A percentile compares a stretch with the other conserved stretches of the same genome.
phyloP scores from a whole-genome alignment of 305 asterid species.

The Plantago lanceolata region DNA sequence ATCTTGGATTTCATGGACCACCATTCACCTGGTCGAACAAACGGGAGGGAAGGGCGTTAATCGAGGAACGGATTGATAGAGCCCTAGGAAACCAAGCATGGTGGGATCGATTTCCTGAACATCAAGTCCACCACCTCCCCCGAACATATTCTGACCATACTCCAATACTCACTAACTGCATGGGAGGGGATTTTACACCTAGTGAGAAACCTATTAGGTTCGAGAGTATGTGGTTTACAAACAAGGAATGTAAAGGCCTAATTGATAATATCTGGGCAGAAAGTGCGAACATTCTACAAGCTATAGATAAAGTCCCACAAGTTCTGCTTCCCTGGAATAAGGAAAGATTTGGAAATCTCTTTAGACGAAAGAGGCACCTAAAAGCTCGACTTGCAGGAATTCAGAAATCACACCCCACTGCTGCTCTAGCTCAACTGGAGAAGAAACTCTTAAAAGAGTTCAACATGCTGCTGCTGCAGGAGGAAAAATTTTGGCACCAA shows the following conservation, averaged over 20 bases:
- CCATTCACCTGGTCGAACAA: not conserved
- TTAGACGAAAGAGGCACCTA: not conserved
- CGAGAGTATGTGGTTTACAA: not conserved
- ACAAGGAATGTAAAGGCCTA: not conserved
- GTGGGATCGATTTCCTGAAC: not conserved
- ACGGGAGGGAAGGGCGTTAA: not conserved
- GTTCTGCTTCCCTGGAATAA: not conserved
- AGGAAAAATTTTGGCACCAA: not conserved
- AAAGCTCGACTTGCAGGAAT: not conserved
- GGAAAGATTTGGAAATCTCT: not conserved
- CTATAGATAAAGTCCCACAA: not conserved
- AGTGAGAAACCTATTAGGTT: not conserved
- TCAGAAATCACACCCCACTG: not conserved
- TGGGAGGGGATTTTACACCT: not conserved
- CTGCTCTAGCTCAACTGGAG: not conserved
- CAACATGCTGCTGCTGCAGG: not conserved
- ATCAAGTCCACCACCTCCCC: not conserved
- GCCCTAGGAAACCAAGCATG: not conserved
- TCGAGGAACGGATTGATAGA: not conserved
- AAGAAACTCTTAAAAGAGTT: not conserved
- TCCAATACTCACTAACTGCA: not conserved
- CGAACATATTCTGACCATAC: not conserved
- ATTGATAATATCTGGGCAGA: not conserved
- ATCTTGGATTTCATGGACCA: not conserved
- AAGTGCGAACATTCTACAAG: not conserved